A percentile compares a stretch with the other conserved stretches of the same genome.
phyloP scores from a whole-genome alignment of 108 stramenopile genomes.

The Parmales sp. region DNA sequence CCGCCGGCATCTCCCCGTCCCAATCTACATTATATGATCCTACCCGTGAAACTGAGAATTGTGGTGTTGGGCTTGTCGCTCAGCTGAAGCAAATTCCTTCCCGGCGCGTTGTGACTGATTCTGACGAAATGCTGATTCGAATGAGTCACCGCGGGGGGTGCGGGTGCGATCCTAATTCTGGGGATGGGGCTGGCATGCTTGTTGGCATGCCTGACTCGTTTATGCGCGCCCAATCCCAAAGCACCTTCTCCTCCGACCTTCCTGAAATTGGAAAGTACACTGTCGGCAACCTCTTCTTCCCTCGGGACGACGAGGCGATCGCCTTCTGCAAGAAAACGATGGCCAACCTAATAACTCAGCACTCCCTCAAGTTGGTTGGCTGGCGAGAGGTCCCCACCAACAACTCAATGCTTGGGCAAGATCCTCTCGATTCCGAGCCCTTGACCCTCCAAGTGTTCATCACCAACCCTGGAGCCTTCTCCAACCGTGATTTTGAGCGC shows the following conservation, averaged over 20 bases:
- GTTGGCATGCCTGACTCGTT: conserved; percentile 91
- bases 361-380: conserved; percentile 65
- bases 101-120: conserved; percentile 80
- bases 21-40: conserved; percentile 51
- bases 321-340: conserved; percentile 67
- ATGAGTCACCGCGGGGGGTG: conserved; percentile 94
- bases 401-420: conserved; percentile 79
- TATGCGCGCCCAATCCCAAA: conserved; percentile 71
- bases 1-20: neutral
- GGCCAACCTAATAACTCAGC: conserved; percentile 61
- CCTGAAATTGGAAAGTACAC: conserved; percentile 76
- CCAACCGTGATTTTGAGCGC: conserved; percentile 70
- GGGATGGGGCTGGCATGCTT: conserved; percentile 63
- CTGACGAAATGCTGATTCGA: conserved; percentile 93
- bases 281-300: conserved; percentile 87
- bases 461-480: conserved; percentile 21
- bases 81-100: conserved; percentile 66
- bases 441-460: conserved; percentile 65
- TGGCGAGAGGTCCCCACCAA: conserved; percentile 80
- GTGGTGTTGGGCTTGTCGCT: conserved; percentile 81
- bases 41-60: conserved; percentile 66
- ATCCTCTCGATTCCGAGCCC: conserved; percentile 81
- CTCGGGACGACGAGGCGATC: conserved; percentile 61
- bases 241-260: conserved; percentile 59
- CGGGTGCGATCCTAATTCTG: conserved; percentile 79